Evolutionary conservation across 2,329 filamentous ascomycete genomes (phyloP).

Genomic region (Colletotrichum salicis): DNA sequence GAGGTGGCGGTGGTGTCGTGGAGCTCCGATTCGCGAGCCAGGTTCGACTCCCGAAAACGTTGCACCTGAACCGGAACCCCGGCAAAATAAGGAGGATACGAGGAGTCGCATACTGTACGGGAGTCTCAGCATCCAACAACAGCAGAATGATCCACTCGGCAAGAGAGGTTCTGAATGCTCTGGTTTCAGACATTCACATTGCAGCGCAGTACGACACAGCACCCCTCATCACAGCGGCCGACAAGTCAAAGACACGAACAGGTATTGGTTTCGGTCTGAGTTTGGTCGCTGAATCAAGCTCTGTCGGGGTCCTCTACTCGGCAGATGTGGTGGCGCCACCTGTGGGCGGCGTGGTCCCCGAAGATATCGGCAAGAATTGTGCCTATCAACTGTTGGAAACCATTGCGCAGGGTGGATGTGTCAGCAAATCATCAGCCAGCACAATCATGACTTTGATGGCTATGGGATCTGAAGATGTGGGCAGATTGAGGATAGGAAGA

Average conservation of each 20-base stretch:
- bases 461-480: conserved; percentile 97
- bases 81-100: conserved; percentile 89
- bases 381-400: conserved; percentile 90
- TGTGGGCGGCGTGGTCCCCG: conserved; percentile 83
- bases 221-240: conserved; percentile 65
- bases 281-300: conserved; percentile 91
- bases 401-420: conserved; percentile 85
- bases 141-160: conserved; percentile 93
- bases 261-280: conserved; percentile 93
- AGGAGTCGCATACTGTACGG: conserved; percentile 92
- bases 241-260: conserved; percentile 71
- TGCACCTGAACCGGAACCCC: conserved; percentile 84
- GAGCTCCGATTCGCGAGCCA: conserved; percentile 94
- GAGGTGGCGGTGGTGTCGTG: conserved; percentile 89
- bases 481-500: conserved; percentile 82
- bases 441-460: conserved; percentile 92
- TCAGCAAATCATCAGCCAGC: conserved; percentile 74
- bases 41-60: conserved; percentile 90
- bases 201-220: conserved; percentile 81
- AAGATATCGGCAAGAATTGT: conserved; percentile 89
- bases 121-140: conserved; percentile 93
- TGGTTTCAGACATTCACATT: conserved; percentile 91
- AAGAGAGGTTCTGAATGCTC: conserved; percentile 84
- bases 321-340: conserved; percentile 83
- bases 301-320: conserved; percentile 82